Evolutionary conservation across 345 rosid species (phyloP).

Genomic region (Salix caprea): DNA sequence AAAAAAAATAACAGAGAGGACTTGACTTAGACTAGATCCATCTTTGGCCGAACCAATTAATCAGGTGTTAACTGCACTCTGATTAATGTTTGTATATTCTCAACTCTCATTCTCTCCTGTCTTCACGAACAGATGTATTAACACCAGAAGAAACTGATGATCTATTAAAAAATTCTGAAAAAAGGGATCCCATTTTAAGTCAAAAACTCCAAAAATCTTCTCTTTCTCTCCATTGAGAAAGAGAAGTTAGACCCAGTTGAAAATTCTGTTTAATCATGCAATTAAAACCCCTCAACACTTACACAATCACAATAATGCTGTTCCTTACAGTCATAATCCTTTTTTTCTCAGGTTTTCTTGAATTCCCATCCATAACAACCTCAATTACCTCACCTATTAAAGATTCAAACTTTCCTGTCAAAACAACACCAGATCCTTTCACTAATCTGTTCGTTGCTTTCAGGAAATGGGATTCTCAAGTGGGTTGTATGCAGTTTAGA

Average conservation of each 20-base stretch:
- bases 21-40: neutral
- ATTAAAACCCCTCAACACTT: slow-evolving; percentile 52
- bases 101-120: neutral
- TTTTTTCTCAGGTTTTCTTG: slow-evolving; percentile 68
- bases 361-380: slow-evolving; percentile 56
- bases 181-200: neutral
- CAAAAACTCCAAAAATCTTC: neutral
- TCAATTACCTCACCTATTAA: slow-evolving; percentile 21
- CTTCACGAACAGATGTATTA: neutral
- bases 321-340: slow-evolving; percentile 60
- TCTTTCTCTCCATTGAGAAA: neutral
- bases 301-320: slow-evolving; percentile 50
- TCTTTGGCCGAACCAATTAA: neutral
- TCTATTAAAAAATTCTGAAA: neutral
- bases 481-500: slow-evolving; percentile 73
- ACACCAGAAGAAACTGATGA: neutral
- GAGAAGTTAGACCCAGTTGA: neutral
- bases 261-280: slow-evolving; percentile 37
- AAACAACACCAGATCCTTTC: slow-evolving; percentile 45
- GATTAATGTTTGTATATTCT: neutral
- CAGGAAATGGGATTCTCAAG: slow-evolving; percentile 67
- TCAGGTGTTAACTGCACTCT: neutral
- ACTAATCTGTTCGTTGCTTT: slow-evolving; percentile 49
- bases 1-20: too few relatives aligned
- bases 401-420: neutral